These are phyloP conservation scores for Fagus sylvatica DNA, from an alignment of 306 rosid genomes.

Conservation along the genomic window DNA sequence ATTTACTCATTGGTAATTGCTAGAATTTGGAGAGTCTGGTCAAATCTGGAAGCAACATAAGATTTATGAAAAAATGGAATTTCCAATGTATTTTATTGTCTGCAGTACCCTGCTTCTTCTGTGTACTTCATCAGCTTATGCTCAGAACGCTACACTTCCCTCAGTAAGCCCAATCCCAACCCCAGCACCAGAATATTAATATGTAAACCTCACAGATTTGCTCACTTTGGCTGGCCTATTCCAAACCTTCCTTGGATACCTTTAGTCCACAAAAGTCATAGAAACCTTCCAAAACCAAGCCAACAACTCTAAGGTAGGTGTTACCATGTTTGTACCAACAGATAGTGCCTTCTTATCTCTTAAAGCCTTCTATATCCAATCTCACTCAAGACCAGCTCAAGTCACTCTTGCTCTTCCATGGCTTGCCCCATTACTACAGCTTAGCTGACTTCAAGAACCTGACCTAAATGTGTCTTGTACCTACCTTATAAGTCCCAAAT, in stretches of 20 bases:
- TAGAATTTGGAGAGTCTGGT: slow-evolving; percentile 71
- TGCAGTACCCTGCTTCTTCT: slow-evolving; percentile 26
- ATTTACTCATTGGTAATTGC: slow-evolving; percentile 10
- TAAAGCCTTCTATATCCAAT: slow-evolving; percentile 62
- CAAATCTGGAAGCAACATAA: slow-evolving; percentile 10
- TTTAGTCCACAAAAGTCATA: slow-evolving; percentile 72
- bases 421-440: slow-evolving; percentile 75
- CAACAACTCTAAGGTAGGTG: too few relatives aligned
- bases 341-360: slow-evolving; percentile 61
- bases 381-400: slow-evolving; percentile 72
- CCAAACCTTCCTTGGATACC: slow-evolving; percentile 68
- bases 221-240: slow-evolving; percentile 87
- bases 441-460: slow-evolving; percentile 72
- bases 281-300: slow-evolving; percentile 35
- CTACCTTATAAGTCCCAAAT: too few relatives aligned
- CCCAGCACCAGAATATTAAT: slow-evolving; percentile 74
- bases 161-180: slow-evolving; percentile 47
- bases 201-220: slow-evolving; percentile 71
- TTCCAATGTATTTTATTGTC: slow-evolving; percentile 44
- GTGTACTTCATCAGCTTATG: too few relatives aligned
- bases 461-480: slow-evolving; percentile 48
- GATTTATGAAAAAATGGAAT: slow-evolving; percentile 45
- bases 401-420: slow-evolving; percentile 77
- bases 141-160: slow-evolving; percentile 57
- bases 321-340: slow-evolving; percentile 29